These are phyloP conservation scores for Hymenoscyphus infarciens DNA, from an alignment of 2,329 filamentous ascomycete species.

Conservation along the genomic window DNA sequence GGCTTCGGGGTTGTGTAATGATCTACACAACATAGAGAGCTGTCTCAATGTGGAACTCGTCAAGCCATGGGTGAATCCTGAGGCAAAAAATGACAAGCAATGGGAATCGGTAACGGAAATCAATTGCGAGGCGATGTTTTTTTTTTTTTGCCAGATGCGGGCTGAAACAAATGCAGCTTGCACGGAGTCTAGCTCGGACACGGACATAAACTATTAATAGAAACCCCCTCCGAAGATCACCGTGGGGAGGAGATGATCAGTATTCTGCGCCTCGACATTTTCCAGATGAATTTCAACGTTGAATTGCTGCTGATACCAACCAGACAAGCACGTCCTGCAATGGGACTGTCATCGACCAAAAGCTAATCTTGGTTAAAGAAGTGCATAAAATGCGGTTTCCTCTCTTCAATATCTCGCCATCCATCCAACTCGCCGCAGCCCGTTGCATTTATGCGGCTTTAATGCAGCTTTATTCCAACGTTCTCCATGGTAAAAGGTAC, in stretches of 20 bases:
- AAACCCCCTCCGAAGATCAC: not conserved
- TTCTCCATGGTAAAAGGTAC: slow-evolving; percentile 1
- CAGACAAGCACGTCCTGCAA: not conserved
- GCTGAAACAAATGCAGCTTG: not conserved
- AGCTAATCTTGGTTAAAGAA: slow-evolving; percentile 3
- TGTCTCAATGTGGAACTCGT: not conserved
- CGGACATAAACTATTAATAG: slow-evolving; percentile 7
- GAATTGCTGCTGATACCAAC: not conserved
- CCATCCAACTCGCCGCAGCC: slow-evolving; percentile 4
- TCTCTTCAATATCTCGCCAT: not conserved
- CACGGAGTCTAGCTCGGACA: not conserved
- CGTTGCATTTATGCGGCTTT: not conserved
- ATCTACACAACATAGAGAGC: not conserved
- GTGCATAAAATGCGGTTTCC: not conserved
- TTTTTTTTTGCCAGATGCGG: not conserved
- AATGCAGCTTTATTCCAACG: not conserved
- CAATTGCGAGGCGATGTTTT: slow-evolving; percentile 7
- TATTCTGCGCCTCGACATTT: not conserved
- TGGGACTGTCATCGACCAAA: not conserved
- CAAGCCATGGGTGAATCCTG: not conserved
- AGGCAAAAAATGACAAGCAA: slow-evolving; percentile 6
- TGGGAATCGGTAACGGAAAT: slow-evolving; percentile 1
- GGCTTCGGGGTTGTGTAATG: not conserved
- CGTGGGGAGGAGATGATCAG: slow-evolving; percentile 1
- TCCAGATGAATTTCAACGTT: not conserved